phyloP scores from a whole-genome alignment of 192 early-diverging fungal species.

The Coemansia sp. region DNA sequence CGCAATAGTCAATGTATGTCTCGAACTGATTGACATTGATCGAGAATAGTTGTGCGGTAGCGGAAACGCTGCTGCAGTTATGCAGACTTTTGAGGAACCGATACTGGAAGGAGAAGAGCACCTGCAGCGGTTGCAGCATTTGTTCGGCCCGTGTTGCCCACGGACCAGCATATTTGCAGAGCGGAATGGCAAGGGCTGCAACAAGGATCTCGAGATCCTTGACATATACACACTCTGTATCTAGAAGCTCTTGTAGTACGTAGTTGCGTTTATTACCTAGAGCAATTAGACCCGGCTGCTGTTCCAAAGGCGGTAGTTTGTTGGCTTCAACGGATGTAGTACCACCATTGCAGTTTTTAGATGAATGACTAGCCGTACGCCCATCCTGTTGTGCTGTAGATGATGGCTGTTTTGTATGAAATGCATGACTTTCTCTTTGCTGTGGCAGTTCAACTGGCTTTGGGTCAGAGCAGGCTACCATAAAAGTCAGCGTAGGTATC shows the following conservation, averaged over 20 bases:
- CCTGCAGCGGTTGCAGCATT: slow-evolving; percentile 31
- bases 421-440: slow-evolving; percentile 24
- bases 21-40: slow-evolving; percentile 19
- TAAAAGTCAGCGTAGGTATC: background rate
- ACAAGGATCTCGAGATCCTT: slow-evolving; percentile 53
- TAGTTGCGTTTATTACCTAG: slow-evolving; percentile 31
- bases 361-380: slow-evolving; percentile 1
- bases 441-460: slow-evolving; percentile 5
- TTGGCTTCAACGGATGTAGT: background rate
- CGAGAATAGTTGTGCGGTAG: slow-evolving; percentile 27
- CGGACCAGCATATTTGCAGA: slow-evolving; percentile 25
- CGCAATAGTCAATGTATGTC: slow-evolving; percentile 40
- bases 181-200: slow-evolving; percentile 35
- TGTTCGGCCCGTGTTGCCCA: slow-evolving; percentile 19
- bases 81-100: slow-evolving; percentile 25
- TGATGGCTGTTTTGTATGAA: background rate
- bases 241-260: slow-evolving; percentile 49
- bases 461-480: background rate
- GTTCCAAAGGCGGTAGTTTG: background rate
- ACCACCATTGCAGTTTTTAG: background rate
- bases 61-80: slow-evolving; percentile 10
- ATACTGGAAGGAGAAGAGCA: slow-evolving; percentile 38
- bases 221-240: slow-evolving; percentile 55
- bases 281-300: background rate
- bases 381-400: background rate